Conservation (phyloP, 208 protist genomes). For the Phytomonas francai region DNA sequence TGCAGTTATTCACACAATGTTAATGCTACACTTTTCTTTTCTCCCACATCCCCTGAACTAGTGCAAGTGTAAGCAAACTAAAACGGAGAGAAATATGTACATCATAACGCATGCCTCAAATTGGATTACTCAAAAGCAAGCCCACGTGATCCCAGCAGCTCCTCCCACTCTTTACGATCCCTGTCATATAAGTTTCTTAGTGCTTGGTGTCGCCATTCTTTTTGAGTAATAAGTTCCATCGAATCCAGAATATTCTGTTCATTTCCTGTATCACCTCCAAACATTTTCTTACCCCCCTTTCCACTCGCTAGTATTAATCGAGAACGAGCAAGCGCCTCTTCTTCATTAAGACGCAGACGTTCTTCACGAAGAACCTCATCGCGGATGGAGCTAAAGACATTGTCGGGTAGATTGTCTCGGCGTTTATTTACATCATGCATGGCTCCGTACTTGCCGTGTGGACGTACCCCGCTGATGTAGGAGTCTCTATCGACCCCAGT, state of each 20-base stretch:
- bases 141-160: conserved; percentile 33
- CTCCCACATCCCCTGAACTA: too few species aligned
- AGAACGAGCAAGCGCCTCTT: conserved; percentile 44
- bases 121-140: conserved; percentile 19
- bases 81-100: neutral
- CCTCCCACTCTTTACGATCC: conserved; percentile 58
- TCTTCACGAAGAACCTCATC: conserved; percentile 70
- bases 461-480: conserved; percentile 76
- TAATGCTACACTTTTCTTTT: too few species aligned
- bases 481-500: conserved; percentile 79
- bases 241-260: conserved; percentile 11
- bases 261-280: conserved; percentile 21
- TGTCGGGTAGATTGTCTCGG: conserved; percentile 82
- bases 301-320: conserved; percentile 25
- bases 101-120: neutral
- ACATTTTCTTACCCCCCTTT: conserved; percentile 38
- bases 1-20: too few species aligned
- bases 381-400: conserved; percentile 70
- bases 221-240: conserved; percentile 23
- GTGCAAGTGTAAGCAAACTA: too few species aligned
- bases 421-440: conserved; percentile 73
- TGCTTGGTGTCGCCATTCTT: conserved; percentile 47
- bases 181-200: conserved; percentile 49
- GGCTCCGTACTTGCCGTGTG: conserved; percentile 43
- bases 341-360: conserved; percentile 42